Evolutionary conservation across 371 early-diverging fungal genomes (phyloP).

Genomic region (Rhizomucor miehei): DNA sequence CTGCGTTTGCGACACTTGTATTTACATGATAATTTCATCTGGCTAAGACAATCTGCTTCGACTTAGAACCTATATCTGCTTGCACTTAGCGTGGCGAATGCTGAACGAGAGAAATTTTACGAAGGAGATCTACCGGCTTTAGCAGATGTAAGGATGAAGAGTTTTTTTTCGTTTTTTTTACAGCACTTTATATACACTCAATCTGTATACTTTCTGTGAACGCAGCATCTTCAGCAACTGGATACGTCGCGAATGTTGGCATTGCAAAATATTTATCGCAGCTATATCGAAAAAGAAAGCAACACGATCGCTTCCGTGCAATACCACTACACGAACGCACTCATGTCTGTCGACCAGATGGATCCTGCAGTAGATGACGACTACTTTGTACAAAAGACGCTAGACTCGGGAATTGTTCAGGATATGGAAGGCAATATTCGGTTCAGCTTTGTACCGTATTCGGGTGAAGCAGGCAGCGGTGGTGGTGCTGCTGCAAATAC

Average conservation of each 20-base stretch:
- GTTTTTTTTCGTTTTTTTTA: not conserved
- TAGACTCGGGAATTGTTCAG: constrained; percentile 8
- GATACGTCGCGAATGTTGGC: constrained; percentile 52
- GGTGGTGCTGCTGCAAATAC: constrained; percentile 33
- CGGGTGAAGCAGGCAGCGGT: constrained; percentile 44
- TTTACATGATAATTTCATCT: not conserved
- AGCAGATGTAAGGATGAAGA: constrained; percentile 59
- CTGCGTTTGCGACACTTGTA: too few relatives aligned
- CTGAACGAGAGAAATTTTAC: constrained; percentile 57
- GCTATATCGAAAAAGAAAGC: constrained; percentile 46
- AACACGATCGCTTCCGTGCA: constrained; percentile 34
- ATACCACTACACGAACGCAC: constrained; percentile 35
- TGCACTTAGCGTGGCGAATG: constrained; percentile 58
- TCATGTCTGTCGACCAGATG: constrained; percentile 33
- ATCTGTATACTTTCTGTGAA: too few relatives aligned
- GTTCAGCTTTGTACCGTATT: constrained; percentile 30
- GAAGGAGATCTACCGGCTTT: constrained; percentile 59
- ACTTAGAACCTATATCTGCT: constrained; percentile 66
- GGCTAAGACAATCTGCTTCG: not conserved
- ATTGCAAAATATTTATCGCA: constrained; percentile 44
- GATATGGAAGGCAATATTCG: constrained; percentile 22
- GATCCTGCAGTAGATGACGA: constrained; percentile 21
- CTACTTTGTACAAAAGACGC: constrained; percentile 39
- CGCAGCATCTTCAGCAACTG: constrained; percentile 62
- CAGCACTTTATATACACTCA: too few relatives aligned